Conservation (phyloP, 2,329 filamentous ascomycete genomes). For the Penicillium sp. region DNA sequence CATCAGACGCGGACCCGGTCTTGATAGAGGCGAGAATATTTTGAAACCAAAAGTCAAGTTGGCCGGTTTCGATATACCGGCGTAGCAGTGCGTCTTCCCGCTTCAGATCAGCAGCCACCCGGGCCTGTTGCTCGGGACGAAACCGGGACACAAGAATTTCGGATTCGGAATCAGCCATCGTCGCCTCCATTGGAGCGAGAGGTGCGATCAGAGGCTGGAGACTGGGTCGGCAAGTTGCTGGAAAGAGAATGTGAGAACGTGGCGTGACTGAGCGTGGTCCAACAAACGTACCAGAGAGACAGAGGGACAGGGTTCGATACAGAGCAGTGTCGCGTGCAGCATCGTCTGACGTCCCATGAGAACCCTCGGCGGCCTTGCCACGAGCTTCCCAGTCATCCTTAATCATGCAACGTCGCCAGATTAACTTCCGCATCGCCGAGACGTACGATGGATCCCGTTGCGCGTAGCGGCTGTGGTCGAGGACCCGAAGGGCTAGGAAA, state of each 20-base stretch:
- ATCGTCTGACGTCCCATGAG: conserved; percentile 67
- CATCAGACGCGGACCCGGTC: conserved; percentile 9
- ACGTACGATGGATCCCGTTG: conserved; percentile 46
- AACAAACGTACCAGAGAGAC: conserved; percentile 54
- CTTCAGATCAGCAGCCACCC: conserved; percentile 70
- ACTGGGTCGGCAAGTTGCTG: conserved; percentile 20
- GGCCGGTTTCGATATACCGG: conserved; percentile 65
- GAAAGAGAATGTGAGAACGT: conserved; percentile 9
- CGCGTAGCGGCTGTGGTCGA: conserved; percentile 58
- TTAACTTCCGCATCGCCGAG: conserved; percentile 41
- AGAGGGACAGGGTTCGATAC: conserved; percentile 66
- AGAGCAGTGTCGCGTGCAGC: conserved; percentile 66
- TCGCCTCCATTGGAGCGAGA: conserved; percentile 30
- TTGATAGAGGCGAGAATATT: conserved; percentile 29
- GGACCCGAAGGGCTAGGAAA: conserved; percentile 66
- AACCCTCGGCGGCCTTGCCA: conserved; percentile 74
- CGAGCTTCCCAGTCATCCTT: conserved; percentile 81
- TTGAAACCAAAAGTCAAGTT: conserved; percentile 69
- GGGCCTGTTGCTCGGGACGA: conserved; percentile 65
- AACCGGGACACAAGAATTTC: conserved; percentile 56
- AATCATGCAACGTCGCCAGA: conserved; percentile 86
- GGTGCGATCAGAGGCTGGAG: conserved; percentile 26
- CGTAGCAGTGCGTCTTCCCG: conserved; percentile 69
- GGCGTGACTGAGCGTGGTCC: background rate
- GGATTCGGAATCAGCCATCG: conserved; percentile 36